A percentile compares a stretch with the other conserved stretches of the same genome.
Evolutionary conservation across 306 rosid genomes (phyloP).

Genomic region (Quercus dentata): DNA sequence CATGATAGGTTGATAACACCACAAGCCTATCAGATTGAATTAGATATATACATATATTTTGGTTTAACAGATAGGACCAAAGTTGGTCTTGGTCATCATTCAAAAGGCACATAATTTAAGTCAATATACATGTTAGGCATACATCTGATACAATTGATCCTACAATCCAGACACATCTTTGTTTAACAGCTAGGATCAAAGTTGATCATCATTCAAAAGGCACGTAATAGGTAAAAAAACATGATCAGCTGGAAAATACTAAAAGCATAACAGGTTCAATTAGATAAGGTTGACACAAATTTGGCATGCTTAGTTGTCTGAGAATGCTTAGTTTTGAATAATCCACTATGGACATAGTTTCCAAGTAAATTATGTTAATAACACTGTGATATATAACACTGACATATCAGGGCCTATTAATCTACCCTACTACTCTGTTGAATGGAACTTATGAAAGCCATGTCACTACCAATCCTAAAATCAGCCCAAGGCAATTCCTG

Average conservation of each 20-base stretch:
- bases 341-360: neutral
- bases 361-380: neutral
- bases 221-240: neutral
- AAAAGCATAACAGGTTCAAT: neutral
- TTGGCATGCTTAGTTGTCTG: neutral
- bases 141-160: neutral
- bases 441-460: neutral
- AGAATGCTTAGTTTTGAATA: neutral
- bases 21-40: too few relatives aligned
- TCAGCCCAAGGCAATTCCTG: neutral
- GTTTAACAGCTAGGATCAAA: neutral
- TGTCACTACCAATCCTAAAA: too few relatives aligned
- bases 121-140: too few relatives aligned
- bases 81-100: too few relatives aligned
- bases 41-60: too few relatives aligned
- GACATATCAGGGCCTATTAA: neutral
- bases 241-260: neutral
- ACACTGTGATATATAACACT: neutral
- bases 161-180: neutral
- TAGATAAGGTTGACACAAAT: neutral
- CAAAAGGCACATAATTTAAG: too few relatives aligned
- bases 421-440: neutral
- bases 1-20: too few relatives aligned
- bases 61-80: too few relatives aligned
- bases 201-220: slow-evolving; percentile 2